Evolutionary conservation across 768 basidiomycete genomes (phyloP), one percentile per base, ranked within the genome.

Genomic region (Tylopilus balloui): DNA sequence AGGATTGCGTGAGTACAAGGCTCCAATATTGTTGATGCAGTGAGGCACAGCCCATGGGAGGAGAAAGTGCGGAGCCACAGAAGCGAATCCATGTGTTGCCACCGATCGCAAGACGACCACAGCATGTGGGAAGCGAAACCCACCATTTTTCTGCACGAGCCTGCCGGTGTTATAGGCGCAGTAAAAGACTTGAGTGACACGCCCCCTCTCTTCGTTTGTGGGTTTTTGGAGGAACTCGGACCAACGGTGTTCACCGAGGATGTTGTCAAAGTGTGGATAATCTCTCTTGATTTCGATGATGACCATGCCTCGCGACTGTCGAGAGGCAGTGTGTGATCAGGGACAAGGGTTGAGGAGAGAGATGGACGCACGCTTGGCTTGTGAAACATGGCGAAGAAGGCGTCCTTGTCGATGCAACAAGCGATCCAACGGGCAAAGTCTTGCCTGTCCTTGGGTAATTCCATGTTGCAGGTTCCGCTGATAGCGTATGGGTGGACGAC

Each of bases 211-310:
- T 25, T 71, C 69, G 7, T 54, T 27, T 3, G 51, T 51, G 1
- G 76, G 71, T 0, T 53, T 53, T 6, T 42, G 40, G 13, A 78
- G 58, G 52, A 78, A 67, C 25, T 72, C 63, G 10, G 63, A 55
- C 76, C 76, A 78, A 17, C 61, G 57, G 53, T 78, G 76, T 40
- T 57, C 64, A 4, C 76, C 77, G 21, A 78, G 68, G 5, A 77
- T 53, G 6, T 48, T 45, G n/a, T 69, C 60, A 56, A 71, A 68
- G 11, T 63, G 41, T 3, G 53, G 42, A 23, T 67, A 71, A 1
- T 58, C 42, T 19, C 71, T 62, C 21, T 51, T 61, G 23, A 78
- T 57, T 38, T 76, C 76, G 50, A 78, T 63, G 42, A 78, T 70
- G 37, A 78, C 66, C 67, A 71, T 74, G 42, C 65, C 73, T 10